phyloP scores from a whole-genome alignment of 352 stramenopile genomes.

The Pythium aristosporum region DNA sequence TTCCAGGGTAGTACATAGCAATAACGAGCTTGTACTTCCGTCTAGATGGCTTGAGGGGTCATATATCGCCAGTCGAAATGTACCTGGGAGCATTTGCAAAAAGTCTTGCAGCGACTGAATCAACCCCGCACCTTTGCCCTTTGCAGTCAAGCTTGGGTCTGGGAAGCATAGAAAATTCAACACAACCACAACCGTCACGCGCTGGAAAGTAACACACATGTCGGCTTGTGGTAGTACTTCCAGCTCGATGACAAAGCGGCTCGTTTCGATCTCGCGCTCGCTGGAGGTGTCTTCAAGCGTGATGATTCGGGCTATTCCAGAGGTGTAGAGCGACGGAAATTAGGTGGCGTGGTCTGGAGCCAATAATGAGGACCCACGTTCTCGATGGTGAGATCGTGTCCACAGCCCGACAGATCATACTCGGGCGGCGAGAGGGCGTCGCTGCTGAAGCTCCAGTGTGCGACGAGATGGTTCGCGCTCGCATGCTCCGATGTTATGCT shows the following conservation, averaged over 20 bases:
- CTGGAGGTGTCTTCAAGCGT: conserved; percentile 3
- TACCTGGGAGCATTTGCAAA: conserved; percentile 5
- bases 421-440: conserved; percentile 7
- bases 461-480: conserved; percentile 5
- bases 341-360: conserved; percentile 9
- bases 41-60: neutral
- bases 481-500: conserved; percentile 15
- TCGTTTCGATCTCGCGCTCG: neutral
- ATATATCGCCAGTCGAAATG: conserved; percentile 7
- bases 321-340: conserved; percentile 2
- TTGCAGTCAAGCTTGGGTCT: conserved; percentile 26
- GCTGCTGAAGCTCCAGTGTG: conserved; percentile 23
- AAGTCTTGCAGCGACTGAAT: conserved; percentile 11
- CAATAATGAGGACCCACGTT: neutral
- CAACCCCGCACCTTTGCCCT: conserved; percentile 4
- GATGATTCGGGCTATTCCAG: neutral
- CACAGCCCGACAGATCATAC: conserved; percentile 19
- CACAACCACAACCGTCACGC: conserved; percentile 28
- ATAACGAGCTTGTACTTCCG: neutral
- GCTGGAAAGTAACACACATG: neutral
- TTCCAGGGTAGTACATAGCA: neutral
- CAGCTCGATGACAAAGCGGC: conserved; percentile 22
- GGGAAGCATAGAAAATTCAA: conserved; percentile 36
- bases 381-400: conserved; percentile 15
- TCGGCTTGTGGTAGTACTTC: conserved; percentile 2